Evolutionary conservation across 306 rosid species (phyloP).

Genomic region (Morella rubra): DNA sequence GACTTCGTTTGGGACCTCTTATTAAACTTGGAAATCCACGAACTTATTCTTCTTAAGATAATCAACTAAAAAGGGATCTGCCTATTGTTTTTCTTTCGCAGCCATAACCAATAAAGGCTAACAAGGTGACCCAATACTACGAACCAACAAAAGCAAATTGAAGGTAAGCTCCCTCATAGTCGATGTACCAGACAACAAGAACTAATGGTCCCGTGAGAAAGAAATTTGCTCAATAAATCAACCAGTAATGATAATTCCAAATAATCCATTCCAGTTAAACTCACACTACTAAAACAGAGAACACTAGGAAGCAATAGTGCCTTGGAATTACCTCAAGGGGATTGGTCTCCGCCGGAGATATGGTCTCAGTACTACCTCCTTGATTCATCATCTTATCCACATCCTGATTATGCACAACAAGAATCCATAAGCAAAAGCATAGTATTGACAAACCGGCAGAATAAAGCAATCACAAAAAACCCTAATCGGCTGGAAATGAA

Average conservation of each 20-base stretch:
- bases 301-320: not conserved
- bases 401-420: slow-evolving; percentile 40
- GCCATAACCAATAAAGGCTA: too few relatives aligned
- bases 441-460: not conserved
- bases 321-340: slow-evolving; percentile 58
- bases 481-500: slow-evolving; percentile 47
- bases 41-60: not conserved
- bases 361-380: slow-evolving; percentile 72
- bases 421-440: slow-evolving; percentile 6
- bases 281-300: not conserved
- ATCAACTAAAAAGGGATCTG: not conserved
- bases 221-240: not conserved
- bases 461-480: slow-evolving; percentile 41
- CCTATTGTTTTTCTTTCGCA: not conserved
- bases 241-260: not conserved
- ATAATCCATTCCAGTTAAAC: not conserved
- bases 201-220: not conserved
- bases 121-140: too few relatives aligned
- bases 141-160: too few relatives aligned
- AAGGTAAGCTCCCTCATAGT: not conserved
- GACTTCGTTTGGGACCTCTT: not conserved
- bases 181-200: too few relatives aligned
- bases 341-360: slow-evolving; percentile 56
- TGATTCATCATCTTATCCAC: slow-evolving; percentile 63
- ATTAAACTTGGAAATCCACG: too few relatives aligned